These are phyloP conservation scores for Gastrolobium villosum DNA, from an alignment of 306 rosid genomes.

Conservation along the genomic window DNA sequence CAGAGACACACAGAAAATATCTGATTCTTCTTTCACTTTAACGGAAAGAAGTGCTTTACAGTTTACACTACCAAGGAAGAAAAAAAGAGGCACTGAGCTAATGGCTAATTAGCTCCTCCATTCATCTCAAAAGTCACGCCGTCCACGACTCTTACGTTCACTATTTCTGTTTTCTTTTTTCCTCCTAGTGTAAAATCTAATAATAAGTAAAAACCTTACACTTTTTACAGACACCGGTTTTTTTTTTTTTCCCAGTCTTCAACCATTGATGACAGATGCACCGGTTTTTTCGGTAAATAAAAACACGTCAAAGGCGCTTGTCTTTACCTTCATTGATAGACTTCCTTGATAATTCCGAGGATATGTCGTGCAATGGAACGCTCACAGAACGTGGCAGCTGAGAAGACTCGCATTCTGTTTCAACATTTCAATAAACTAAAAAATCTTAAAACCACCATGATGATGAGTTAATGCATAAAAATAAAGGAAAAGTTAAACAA, in stretches of 20 bases:
- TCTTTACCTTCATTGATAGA: constrained; percentile 54
- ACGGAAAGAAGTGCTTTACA: constrained; percentile 61
- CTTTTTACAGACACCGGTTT: constrained; percentile 49
- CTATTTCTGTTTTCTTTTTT: neutral
- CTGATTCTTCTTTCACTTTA: constrained; percentile 56
- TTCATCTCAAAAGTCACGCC: constrained; percentile 27
- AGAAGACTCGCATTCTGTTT: constrained; percentile 67
- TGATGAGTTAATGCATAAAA: too few species aligned
- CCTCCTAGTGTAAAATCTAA: constrained; percentile 35
- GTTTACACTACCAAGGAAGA: constrained; percentile 44
- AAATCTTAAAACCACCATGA: neutral
- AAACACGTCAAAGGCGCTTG: constrained; percentile 35
- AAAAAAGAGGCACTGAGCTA: constrained; percentile 31
- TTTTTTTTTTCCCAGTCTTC: too few species aligned
- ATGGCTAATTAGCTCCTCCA: constrained; percentile 27
- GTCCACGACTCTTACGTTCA: constrained; percentile 37
- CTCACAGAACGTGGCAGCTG: constrained; percentile 69
- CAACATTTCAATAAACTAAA: neutral
- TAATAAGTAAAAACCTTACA: neutral
- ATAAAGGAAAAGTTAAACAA: too few species aligned
- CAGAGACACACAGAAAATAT: constrained; percentile 49
- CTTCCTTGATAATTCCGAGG: constrained; percentile 54
- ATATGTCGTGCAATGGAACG: constrained; percentile 62
- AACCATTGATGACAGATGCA: neutral
- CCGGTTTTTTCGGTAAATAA: constrained; percentile 37